Evolutionary conservation across 2,329 filamentous ascomycete genomes (phyloP), one percentile per base, ranked within the genome.

Genomic region (Lizonia empirigonia): DNA sequence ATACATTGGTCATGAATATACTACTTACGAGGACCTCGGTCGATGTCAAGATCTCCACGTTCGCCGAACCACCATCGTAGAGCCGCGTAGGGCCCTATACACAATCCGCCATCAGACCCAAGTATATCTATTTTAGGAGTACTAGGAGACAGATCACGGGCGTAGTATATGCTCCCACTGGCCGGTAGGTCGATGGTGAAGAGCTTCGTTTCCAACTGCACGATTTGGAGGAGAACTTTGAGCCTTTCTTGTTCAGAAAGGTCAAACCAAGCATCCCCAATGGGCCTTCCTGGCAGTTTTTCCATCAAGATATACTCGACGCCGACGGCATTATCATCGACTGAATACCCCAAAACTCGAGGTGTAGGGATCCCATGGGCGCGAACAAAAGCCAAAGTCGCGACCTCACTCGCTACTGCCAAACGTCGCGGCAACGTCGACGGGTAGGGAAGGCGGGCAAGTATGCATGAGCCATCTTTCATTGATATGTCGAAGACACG

Each of bases 361-460:
- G 66, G 69, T 24, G 56, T 53, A 13, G 68, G 61, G 8, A 72
- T 55, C 1, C 56, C 63, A 41, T 63, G 54, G 2, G 39, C 33
- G 8, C 65, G 71, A 13, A 71, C 47, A 55, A 69, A 65, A 18
- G 60, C 63, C 50, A 72, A 48, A 1, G 69, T 74, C 26, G 73
- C 71, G n/a, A 73, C 71, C 53, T 75, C 69, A 55, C 71, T 74
- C 13, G 69, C 71, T 10, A 69, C 65, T 18, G 65, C 67, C 23
- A 65, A 50, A n/a, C 49, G 54, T 40, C 63, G 47, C 15, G 67
- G 56, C 10, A 64, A 53, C 19, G 71, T 69, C 4, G 53, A 59
- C 3, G 67, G 67, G 46, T 74, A 74, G 2, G 71, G 73, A 12
- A 75, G 53, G 15, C 68, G 61, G 4, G 65, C 69, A 34, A 75